Base-by-base conservation (phyloP, 495 filamentous ascomycete species). In the Aspergillus mulundensis region DNA sequence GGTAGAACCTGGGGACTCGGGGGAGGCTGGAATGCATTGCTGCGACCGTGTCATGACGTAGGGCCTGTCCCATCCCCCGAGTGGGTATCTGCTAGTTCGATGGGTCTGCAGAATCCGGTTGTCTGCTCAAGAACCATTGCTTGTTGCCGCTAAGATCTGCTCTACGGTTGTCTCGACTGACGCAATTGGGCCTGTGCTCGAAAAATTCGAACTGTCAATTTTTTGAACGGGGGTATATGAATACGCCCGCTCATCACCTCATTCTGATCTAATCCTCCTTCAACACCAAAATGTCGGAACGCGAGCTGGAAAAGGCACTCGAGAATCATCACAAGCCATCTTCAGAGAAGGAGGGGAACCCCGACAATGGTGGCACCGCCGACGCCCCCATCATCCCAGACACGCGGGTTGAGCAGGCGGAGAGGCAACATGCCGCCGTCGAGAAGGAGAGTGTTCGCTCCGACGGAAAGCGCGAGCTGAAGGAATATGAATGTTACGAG, bases 401-500 rank as follows among this genome's bases (percentile, higher is more conserved):
- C 14, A 21, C 21, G 6, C 10, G 23, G 14, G 23, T 28, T 14
- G 43, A 45, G 43, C 3, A 16, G 21, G 43, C 23, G 0, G 43
- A 45, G 43, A 25, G 43, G 12, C 21, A 45, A 28, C 21, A 24
- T 2, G 14, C 20, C 20, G 32, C 32, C 12, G 12, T 36, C 6
- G 32, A 36, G 32, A 36, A 45, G 23, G 43, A 45, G 7, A 25
- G 14, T 21, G 21, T 45, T 14, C 61, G 66, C 47, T 38, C 65
- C 6, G 63, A 77, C 42, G 76, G 72, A 51, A 84, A 80, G 61
- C 75, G 83, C 39, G 85, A 87, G 61, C 65, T 89, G 14, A 83
- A 73, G 44, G 84, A 87, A 56, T 67, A 82, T 7, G 83, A 87
- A 51, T 83, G 78, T 57, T 85, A 82, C 63, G 80, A 83, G 16